Evolutionary conservation across 768 basidiomycete genomes (phyloP).

Genomic region (Rhodotorula diobovata): DNA sequence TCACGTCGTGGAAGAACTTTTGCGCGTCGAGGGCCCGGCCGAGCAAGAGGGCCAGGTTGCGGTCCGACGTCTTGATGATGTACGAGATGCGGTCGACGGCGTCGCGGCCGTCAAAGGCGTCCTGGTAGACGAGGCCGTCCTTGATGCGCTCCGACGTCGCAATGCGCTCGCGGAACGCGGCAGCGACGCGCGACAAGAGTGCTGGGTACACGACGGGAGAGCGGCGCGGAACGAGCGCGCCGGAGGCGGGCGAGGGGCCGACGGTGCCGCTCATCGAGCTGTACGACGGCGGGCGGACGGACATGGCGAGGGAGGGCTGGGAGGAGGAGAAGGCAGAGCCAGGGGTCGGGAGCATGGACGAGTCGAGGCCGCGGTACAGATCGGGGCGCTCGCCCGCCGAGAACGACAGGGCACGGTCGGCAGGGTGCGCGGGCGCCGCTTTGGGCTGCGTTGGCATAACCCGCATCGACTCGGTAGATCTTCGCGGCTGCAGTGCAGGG

Average conservation of each 20-base stretch:
- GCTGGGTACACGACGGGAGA: slow-evolving; percentile 70
- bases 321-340: slow-evolving; percentile 1
- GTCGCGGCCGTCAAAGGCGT: slow-evolving; percentile 92
- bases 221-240: slow-evolving; percentile 1
- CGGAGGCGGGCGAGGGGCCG: background rate
- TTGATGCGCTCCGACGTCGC: slow-evolving; percentile 73
- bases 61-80: slow-evolving; percentile 96
- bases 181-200: slow-evolving; percentile 85
- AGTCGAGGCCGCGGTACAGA: slow-evolving; percentile 2
- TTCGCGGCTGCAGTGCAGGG: slow-evolving; percentile 22
- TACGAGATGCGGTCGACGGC: slow-evolving; percentile 96
- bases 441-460: slow-evolving; percentile 29
- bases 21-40: slow-evolving; percentile 94
- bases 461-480: slow-evolving; percentile 39
- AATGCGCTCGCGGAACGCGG: slow-evolving; percentile 83
- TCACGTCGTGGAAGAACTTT: slow-evolving; percentile 99
- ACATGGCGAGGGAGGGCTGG: background rate
- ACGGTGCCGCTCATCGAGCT: background rate
- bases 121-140: slow-evolving; percentile 92
- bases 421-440: slow-evolving; percentile 7
- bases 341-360: background rate
- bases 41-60: slow-evolving; percentile 89
- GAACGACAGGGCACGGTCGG: slow-evolving; percentile 37
- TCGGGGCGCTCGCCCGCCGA: slow-evolving; percentile 32
- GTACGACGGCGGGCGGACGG: slow-evolving; percentile 10